Evolutionary conservation across 2,329 filamentous ascomycete genomes (phyloP).

Genomic region (Cladosporium sp.): DNA sequence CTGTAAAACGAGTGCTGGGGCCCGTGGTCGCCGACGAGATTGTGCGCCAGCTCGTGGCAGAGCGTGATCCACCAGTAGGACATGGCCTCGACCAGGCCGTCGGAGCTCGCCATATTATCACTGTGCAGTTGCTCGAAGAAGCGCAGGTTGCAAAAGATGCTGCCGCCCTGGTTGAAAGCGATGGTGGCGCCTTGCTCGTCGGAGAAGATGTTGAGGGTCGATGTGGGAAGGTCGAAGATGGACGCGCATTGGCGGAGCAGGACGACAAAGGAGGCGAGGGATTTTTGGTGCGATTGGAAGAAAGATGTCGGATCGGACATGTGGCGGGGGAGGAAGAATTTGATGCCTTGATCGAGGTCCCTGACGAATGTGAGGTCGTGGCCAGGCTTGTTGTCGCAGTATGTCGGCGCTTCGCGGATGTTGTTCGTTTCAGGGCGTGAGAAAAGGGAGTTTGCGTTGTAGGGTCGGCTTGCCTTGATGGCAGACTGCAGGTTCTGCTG

Average conservation of each 20-base stretch:
- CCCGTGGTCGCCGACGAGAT: constrained; percentile 75
- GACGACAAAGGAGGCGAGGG: constrained; percentile 65
- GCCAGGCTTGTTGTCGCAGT: constrained; percentile 74
- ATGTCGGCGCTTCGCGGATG: constrained; percentile 73
- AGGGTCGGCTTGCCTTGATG: constrained; percentile 71
- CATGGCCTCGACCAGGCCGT: constrained; percentile 62
- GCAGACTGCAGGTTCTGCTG: constrained; percentile 73
- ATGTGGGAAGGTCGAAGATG: constrained; percentile 67
- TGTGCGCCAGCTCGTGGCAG: constrained; percentile 94
- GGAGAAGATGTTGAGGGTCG: constrained; percentile 80
- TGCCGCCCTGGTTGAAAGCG: constrained; percentile 84
- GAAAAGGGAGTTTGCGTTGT: constrained; percentile 71
- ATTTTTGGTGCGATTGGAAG: constrained; percentile 54
- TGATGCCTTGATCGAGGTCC: constrained; percentile 66
- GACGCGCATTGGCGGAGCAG: constrained; percentile 65
- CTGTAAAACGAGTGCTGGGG: constrained; percentile 80
- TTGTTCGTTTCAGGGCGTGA: constrained; percentile 65
- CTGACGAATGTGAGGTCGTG: constrained; percentile 70
- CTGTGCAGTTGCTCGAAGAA: constrained; percentile 81
- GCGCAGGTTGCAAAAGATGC: constrained; percentile 88
- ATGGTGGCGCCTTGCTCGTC: constrained; percentile 77
- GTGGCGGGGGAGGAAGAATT: constrained; percentile 66
- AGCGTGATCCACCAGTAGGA: constrained; percentile 95
- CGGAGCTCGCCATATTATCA: constrained; percentile 35
- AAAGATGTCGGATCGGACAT: constrained; percentile 51